Base-by-base conservation (phyloP, 495 filamentous ascomycete genomes). In the Trichocladium antarcticum region DNA sequence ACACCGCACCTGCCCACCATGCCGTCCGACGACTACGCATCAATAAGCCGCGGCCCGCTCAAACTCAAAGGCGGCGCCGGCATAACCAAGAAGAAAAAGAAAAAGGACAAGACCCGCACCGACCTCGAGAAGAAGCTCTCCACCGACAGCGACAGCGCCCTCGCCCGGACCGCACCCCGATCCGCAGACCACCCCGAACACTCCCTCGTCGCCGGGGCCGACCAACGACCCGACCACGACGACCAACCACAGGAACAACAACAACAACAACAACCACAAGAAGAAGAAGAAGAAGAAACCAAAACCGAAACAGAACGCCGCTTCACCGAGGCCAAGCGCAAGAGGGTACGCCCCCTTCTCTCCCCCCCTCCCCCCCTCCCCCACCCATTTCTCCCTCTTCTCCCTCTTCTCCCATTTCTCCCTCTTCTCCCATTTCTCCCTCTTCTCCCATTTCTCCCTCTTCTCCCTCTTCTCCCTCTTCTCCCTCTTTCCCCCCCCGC, bases 241-340 rank as follows among this genome's bases (percentile, higher is more conserved):
- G 17, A 16, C 24, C 6, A 12, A 31, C 29, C 37, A 19, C 17
- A 35, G n/a, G n/a, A n/a, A 27, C 14, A 14, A 20, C 17, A 6
- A 15, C 34, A 3, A 21, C 29, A 41, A 45, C 3, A 28, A 67
- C 39, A 43, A 47, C 35, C 51, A 54, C 42, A 53, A 41, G 5
- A 60, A 54, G 45, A 50, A 42, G 45, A 59, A 51, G 50, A 52
- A 28, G 58, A 59, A 21, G 53, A 54, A 3, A 43, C 12, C 41
- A 98, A 95, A 73, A 97, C 92, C 0, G 89, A 94, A 57, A 79
- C 88, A 21, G 89, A 98, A 69, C 70, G 73, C 56, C 74, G 80
- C 32, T 76, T 90, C 60, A 83, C 90, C 54, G 89, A 97, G 69
- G 68, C 76, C 55, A 77, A 82, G 61, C 72, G 79, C 57, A 90